phyloP scores from a whole-genome alignment of 2,329 filamentous ascomycete genomes.

The Sporothrix pallida region DNA sequence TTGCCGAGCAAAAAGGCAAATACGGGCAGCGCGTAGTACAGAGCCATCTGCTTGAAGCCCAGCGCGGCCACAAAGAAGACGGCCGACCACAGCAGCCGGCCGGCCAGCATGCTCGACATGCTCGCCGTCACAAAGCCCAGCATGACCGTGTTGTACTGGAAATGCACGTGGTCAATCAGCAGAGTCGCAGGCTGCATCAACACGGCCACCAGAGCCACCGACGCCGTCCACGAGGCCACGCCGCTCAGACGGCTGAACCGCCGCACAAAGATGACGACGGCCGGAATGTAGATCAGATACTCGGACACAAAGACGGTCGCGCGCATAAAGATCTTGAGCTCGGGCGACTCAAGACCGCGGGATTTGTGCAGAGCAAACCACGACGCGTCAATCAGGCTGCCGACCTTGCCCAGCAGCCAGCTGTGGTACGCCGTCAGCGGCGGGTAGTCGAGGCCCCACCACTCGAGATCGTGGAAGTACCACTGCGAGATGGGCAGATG shows the following conservation, averaged over 20 bases:
- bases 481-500: conserved; percentile 90
- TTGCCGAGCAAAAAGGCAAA: conserved; percentile 90
- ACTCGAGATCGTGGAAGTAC: conserved; percentile 96
- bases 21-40: conserved; percentile 93
- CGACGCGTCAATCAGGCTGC: conserved; percentile 73
- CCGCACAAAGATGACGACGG: conserved; percentile 82
- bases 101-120: conserved; percentile 86
- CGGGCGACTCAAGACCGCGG: conserved; percentile 77
- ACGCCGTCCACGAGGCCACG: conserved; percentile 80
- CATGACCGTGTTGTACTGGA: conserved; percentile 99
- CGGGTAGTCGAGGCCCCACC: conserved; percentile 98
- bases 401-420: conserved; percentile 90
- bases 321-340: conserved; percentile 93
- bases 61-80: conserved; percentile 92
- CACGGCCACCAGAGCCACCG: conserved; percentile 85
- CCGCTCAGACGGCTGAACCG: conserved; percentile 77
- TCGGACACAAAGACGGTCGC: conserved; percentile 90
- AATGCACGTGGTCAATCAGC: conserved; percentile 92
- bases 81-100: conserved; percentile 83
- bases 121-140: conserved; percentile 85
- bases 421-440: conserved; percentile 98
- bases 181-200: conserved; percentile 91
- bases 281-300: conserved; percentile 87
- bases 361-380: conserved; percentile 91
- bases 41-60: conserved; percentile 99